These are phyloP conservation scores for Schizopora paradoxa DNA, from an alignment of 1,284 basidiomycete genomes.

Conservation along the genomic window DNA sequence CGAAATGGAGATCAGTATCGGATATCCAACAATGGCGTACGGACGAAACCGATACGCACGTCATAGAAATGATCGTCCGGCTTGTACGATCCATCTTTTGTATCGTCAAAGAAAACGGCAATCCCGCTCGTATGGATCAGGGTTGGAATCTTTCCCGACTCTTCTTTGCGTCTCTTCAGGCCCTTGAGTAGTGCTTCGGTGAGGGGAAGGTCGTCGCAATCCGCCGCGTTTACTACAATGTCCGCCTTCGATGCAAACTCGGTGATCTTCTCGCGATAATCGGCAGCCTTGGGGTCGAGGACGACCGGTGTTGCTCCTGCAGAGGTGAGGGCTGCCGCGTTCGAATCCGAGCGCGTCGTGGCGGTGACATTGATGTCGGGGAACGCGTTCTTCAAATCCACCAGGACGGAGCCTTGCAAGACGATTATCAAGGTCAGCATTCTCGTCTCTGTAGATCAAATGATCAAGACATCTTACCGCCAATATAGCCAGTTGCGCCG, in stretches of 20 bases:
- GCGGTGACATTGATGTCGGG: slow-evolving; percentile 1
- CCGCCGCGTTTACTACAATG: slow-evolving; percentile 22
- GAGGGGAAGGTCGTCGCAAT: slow-evolving; percentile 20
- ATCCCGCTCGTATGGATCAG: slow-evolving; percentile 24
- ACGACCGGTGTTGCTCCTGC: slow-evolving; percentile 2
- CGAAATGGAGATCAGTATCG: not conserved
- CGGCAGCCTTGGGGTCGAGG: not conserved
- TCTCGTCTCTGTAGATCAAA: too few relatives aligned
- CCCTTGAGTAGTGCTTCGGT: slow-evolving; percentile 19
- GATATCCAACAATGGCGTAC: not conserved
- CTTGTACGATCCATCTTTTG: slow-evolving; percentile 14
- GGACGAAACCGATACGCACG: slow-evolving; percentile 14
- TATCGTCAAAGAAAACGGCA: slow-evolving; percentile 18
- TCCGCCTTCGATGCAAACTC: slow-evolving; percentile 11
- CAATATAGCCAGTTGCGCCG: slow-evolving; percentile 7
- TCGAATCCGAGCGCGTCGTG: slow-evolving; percentile 1
- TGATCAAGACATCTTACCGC: not conserved
- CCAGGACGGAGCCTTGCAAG: slow-evolving; percentile 3
- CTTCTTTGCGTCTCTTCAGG: slow-evolving; percentile 12
- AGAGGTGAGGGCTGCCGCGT: not conserved
- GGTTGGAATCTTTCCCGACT: slow-evolving; percentile 12
- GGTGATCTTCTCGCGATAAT: slow-evolving; percentile 5
- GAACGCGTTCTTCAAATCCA: slow-evolving; percentile 6
- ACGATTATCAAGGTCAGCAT: not conserved
- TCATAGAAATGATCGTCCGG: slow-evolving; percentile 20